phyloP scores from a whole-genome alignment of 2,329 filamentous ascomycete genomes.

The Ustulina deusta region DNA sequence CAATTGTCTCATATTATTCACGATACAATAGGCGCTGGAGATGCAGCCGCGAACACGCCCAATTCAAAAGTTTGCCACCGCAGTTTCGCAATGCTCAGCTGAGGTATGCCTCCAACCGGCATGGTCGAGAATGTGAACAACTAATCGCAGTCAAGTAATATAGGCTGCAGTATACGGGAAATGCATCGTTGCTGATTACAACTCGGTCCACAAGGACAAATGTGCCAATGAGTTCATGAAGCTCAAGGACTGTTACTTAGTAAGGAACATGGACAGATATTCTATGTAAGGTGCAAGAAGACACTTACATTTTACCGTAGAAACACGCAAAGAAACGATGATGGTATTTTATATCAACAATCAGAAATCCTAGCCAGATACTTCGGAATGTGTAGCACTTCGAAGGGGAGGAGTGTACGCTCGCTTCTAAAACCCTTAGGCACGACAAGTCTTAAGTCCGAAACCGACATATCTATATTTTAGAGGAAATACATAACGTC shows the following conservation, averaged over 20 bases:
- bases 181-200: conserved; percentile 91
- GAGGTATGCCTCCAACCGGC: conserved; percentile 56
- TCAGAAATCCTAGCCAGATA: neutral
- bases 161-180: conserved; percentile 89
- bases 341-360: conserved; percentile 12
- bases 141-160: conserved; percentile 10
- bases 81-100: conserved; percentile 66
- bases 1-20: neutral
- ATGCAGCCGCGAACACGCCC: conserved; percentile 57
- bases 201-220: conserved; percentile 89
- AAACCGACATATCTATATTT: conserved; percentile 1
- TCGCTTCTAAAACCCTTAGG: neutral
- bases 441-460: neutral
- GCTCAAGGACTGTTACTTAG: conserved; percentile 88
- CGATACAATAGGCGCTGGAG: conserved; percentile 14
- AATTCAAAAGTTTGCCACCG: conserved; percentile 66
- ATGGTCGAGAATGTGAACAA: neutral
- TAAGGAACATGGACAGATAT: conserved; percentile 57
- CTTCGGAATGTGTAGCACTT: too few relatives aligned
- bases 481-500: conserved; percentile 24
- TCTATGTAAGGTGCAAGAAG: neutral
- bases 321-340: conserved; percentile 64
- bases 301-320: conserved; percentile 50
- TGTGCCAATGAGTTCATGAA: conserved; percentile 86
- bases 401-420: neutral